Base-by-base conservation (phyloP, 2,329 filamentous ascomycete species). In the Pseudopithomyces maydicus region DNA sequence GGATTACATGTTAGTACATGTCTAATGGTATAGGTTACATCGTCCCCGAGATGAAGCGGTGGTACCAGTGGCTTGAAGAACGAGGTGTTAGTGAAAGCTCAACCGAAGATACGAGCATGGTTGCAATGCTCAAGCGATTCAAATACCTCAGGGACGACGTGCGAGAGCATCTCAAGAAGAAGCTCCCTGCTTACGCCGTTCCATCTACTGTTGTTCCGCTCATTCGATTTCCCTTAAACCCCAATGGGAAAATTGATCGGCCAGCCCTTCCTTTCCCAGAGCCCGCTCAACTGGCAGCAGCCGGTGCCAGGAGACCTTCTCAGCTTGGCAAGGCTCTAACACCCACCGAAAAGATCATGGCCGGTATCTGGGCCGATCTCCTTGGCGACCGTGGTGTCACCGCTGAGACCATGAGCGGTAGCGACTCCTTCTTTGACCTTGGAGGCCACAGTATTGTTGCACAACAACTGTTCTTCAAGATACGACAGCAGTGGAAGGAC, bases 381-480 rank as follows among this genome's bases (percentile, higher is more conserved):
- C 86, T 96, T 57, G 66, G 69, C 79, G 70, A 74, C 33, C 82
- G 47, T 83, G 86, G 72, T 63, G 75, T 91, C 26, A 88, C 88
- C 55, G 83, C 88, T 52, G 85, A 88, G 69, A 90, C 88, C 48
- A 80, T 96, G 55, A 82, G 81, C 42, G 81, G 84, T 0, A 81
- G 86, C 14, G 81, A 84, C 20, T 81, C 82, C 51, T 96, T 95
- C 79, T 94, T 94, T 69, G 90, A 95, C 57, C 79, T 89, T 45
- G 91, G 91, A 58, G 91, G 91, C 14, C 90, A 95, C 78, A 90
- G 86, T 76, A 87, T 96, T 65, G 82, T 94, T 43, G 91, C 90
- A 0, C 91, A 95, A 68, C 88, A 91, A 67, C 85, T 97, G 72
- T 82, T 97, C 8, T 85, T 96, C 56, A 84, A 86, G 51, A 82